Base-by-base conservation (phyloP, 306 rosid species). In the Potentilla sterilis region DNA sequence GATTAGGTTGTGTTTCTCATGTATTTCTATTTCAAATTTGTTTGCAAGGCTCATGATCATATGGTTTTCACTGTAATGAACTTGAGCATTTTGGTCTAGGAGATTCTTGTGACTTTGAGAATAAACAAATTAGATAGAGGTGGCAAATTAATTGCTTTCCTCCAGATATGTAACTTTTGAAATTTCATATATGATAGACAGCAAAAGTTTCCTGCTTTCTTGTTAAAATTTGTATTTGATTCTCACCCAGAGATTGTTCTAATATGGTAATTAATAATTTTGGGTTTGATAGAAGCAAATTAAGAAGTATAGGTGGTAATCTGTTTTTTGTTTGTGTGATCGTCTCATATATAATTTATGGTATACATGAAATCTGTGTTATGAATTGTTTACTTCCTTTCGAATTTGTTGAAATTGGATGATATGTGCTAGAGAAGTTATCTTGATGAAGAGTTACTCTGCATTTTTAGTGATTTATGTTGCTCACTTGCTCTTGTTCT, bases 111-210 rank as follows among this genome's bases (percentile, higher is more conserved):
- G 77, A 61, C 70, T 61, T 19, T 7, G 70, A 61, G 46, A 74
- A 74, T 74, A 74, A 74, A 74, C 77, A 74, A 44, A 44, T 74
- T 74, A 74, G 59, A 61, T 58, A 28, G 44, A 73, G 68, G 51
- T 57, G 76, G 52, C 24, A 57, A 41, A 40, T 73, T 41, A 73
- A 28, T 73, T 73, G 54, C 77, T 6, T 42, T 57, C 19, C 55
- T 18, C 3, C 9, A 59, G 12, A 43, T 43, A 14, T 43, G 58
- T 24, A 42, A 32, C 57, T 28, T 58, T 43, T 59, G 43, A 74
- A 59, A 73, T 73, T 16, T 46, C 69, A 10, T 32, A 73, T 9
- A 41, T 24, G 43, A 37, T 41, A 73, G 76, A 42, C 55, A 42
- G 18, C 58, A 61, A 51, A 24, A 11, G 32, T 61, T 61, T 24